These are phyloP conservation scores for Kwoniella heveanensis DNA, from an alignment of 768 basidiomycete species.

Conservation along the genomic window DNA sequence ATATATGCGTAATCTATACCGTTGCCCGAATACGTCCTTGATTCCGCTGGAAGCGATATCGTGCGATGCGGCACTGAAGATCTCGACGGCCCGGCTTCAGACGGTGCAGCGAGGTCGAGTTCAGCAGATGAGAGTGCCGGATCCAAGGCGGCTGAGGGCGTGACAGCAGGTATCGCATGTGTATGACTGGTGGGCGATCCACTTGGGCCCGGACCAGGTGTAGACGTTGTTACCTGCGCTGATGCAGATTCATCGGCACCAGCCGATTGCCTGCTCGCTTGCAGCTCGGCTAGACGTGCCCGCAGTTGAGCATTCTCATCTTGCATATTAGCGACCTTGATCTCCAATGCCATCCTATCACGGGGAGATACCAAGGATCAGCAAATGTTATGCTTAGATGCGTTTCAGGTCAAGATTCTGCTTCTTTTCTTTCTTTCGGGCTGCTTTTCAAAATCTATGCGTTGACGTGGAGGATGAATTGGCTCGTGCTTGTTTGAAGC, in stretches of 20 bases:
- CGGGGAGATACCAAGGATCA: too few relatives aligned
- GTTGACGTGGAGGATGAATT: neutral
- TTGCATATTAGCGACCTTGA: constrained; percentile 40
- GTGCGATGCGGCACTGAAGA: neutral
- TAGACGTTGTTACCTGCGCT: neutral
- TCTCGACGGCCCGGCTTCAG: neutral
- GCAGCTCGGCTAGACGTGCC: constrained; percentile 23
- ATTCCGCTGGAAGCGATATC: neutral
- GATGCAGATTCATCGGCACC: too few relatives aligned
- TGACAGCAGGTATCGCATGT: neutral
- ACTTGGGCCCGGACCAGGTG: neutral
- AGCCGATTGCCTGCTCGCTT: neutral
- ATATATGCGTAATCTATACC: constrained; percentile 38
- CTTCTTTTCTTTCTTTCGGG: too few relatives aligned
- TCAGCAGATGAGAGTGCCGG: neutral
- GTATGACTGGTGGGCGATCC: neutral
- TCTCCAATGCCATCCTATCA: constrained; percentile 31
- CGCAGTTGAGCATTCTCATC: constrained; percentile 49
- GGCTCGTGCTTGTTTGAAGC: constrained; percentile 10
- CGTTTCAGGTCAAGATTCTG: too few relatives aligned
- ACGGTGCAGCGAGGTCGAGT: neutral
- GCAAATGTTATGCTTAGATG: too few relatives aligned
- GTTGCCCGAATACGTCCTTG: constrained; percentile 12
- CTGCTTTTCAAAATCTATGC: too few relatives aligned
- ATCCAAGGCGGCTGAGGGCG: neutral